phyloP scores from a whole-genome alignment of 2,329 filamentous ascomycete species.

The Didymella pomorum region DNA sequence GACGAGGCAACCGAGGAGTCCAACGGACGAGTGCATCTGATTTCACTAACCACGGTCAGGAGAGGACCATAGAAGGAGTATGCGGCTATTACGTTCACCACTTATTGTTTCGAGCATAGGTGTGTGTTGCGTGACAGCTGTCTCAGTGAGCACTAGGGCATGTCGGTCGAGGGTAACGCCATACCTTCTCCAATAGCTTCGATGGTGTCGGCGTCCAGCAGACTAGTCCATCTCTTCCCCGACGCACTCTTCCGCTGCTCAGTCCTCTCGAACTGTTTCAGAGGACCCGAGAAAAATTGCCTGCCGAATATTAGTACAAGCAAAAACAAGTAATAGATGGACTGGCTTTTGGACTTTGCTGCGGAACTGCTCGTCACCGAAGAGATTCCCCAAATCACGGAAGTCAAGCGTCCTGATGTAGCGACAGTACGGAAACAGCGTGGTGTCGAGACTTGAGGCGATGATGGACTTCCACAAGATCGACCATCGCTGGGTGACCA shows the following conservation, averaged over 20 bases:
- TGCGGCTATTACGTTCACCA: conserved; percentile 55
- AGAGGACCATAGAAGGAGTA: not conserved
- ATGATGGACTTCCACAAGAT: conserved; percentile 74
- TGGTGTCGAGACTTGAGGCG: conserved; percentile 68
- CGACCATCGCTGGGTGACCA: conserved; percentile 65
- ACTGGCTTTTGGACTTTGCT: conserved; percentile 65
- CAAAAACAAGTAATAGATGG: not conserved
- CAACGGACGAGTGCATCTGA: conserved; percentile 63
- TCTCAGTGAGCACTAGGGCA: conserved; percentile 19
- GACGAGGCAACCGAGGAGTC: conserved; percentile 65
- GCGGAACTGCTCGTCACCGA: conserved; percentile 67
- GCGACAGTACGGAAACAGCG: conserved; percentile 72
- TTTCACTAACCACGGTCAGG: conserved; percentile 52
- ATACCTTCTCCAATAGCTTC: conserved; percentile 59
- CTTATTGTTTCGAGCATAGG: conserved; percentile 67
- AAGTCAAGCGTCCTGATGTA: conserved; percentile 72
- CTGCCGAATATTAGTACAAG: conserved; percentile 37
- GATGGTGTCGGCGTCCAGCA: conserved; percentile 55
- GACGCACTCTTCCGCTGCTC: conserved; percentile 33
- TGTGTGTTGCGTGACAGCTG: conserved; percentile 58
- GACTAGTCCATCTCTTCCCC: conserved; percentile 42
- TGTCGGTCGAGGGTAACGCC: not conserved
- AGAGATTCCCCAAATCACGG: conserved; percentile 65
- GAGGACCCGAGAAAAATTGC: conserved; percentile 61
- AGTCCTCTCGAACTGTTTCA: conserved; percentile 54